Evolutionary conservation across 2,329 filamentous ascomycete species (phyloP).

Genomic region (Arthrinium phaeospermum): DNA sequence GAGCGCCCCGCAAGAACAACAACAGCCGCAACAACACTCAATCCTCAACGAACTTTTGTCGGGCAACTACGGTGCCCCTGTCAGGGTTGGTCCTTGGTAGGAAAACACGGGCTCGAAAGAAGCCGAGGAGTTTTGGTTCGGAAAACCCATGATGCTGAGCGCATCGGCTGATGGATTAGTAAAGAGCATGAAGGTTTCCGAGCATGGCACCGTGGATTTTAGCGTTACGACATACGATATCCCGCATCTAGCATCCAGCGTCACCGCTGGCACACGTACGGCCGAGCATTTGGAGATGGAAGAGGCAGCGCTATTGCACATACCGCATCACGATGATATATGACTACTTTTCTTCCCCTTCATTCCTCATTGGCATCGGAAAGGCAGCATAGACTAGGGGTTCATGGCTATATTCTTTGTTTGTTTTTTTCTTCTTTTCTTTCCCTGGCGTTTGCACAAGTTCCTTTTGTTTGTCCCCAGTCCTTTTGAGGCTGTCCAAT

Average conservation of each 20-base stretch:
- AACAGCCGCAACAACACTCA: slow-evolving; percentile 50
- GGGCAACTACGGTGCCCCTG: slow-evolving; percentile 63
- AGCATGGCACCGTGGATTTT: slow-evolving; percentile 18
- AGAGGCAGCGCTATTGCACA: slow-evolving; percentile 15
- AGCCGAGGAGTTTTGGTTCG: background rate
- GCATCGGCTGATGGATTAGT: slow-evolving; percentile 10
- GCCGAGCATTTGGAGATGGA: slow-evolving; percentile 14
- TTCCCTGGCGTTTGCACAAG: slow-evolving; percentile 11
- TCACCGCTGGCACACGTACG: slow-evolving; percentile 13
- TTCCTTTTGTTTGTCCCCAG: background rate
- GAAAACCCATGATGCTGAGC: background rate
- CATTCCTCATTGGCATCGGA: slow-evolving; percentile 17
- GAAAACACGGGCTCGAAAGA: background rate
- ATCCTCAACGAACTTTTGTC: slow-evolving; percentile 68
- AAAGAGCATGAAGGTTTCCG: slow-evolving; percentile 12
- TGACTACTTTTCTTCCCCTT: slow-evolving; percentile 15
- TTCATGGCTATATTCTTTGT: slow-evolving; percentile 16
- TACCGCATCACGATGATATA: slow-evolving; percentile 21
- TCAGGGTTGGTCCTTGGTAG: slow-evolving; percentile 64
- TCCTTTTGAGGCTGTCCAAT: background rate
- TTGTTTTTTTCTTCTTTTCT: background rate
- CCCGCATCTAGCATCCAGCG: slow-evolving; percentile 11
- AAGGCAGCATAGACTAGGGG: slow-evolving; percentile 20
- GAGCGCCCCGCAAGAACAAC: slow-evolving; percentile 27
- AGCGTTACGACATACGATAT: slow-evolving; percentile 17